These are phyloP conservation scores for Podaxis mareebaensis DNA, from an alignment of 768 basidiomycete species.

Conservation along the genomic window DNA sequence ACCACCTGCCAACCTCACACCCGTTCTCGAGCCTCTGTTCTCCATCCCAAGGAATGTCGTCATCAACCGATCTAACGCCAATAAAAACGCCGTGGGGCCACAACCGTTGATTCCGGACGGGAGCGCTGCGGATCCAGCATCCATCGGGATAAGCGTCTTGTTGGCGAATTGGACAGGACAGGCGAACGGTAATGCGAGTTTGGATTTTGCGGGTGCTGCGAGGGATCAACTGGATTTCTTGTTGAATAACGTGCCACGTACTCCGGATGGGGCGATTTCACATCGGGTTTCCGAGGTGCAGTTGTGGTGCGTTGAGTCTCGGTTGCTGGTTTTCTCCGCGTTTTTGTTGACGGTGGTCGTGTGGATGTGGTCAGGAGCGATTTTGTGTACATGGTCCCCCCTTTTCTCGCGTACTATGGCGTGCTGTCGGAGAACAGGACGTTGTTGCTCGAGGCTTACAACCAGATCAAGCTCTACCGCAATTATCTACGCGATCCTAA, in stretches of 20 bases:
- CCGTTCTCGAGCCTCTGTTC: slow-evolving; percentile 54
- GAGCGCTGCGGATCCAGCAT: slow-evolving; percentile 76
- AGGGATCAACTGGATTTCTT: slow-evolving; percentile 66
- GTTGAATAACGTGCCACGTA: slow-evolving; percentile 55
- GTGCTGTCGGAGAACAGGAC: slow-evolving; percentile 55
- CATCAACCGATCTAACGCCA: slow-evolving; percentile 42
- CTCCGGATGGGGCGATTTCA: slow-evolving; percentile 78
- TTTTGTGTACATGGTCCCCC: slow-evolving; percentile 83
- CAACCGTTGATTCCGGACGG: slow-evolving; percentile 60
- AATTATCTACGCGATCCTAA: slow-evolving; percentile 54
- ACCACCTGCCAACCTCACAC: slow-evolving; percentile 31
- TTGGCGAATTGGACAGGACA: slow-evolving; percentile 48
- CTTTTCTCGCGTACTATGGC: slow-evolving; percentile 86
- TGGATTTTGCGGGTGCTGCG: slow-evolving; percentile 64
- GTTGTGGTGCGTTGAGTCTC: slow-evolving; percentile 53
- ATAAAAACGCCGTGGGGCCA: slow-evolving; percentile 45
- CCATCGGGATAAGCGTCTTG: slow-evolving; percentile 71
- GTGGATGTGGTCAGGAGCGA: slow-evolving; percentile 56
- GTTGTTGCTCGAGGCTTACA: slow-evolving; percentile 63
- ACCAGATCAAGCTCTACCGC: slow-evolving; percentile 73
- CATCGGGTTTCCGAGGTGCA: slow-evolving; percentile 71
- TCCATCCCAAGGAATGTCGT: slow-evolving; percentile 54
- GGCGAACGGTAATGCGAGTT: slow-evolving; percentile 33
- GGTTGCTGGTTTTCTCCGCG: background rate
- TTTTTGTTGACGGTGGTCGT: background rate